phyloP scores from a whole-genome alignment of 2,329 filamentous ascomycete species.

The Podosphaera fusca region DNA sequence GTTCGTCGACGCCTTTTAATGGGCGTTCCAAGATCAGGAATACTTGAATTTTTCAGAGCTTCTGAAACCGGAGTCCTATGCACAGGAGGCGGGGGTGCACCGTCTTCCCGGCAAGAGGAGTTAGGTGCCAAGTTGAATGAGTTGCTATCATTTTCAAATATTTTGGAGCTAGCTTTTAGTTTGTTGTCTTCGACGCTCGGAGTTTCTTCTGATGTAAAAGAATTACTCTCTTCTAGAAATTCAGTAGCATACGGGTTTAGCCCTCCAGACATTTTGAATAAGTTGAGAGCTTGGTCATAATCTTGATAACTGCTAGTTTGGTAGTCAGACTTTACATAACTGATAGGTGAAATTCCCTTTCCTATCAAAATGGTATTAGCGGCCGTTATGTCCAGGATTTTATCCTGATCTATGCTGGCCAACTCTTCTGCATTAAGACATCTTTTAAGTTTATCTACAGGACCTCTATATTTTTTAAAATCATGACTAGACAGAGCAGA shows the following conservation, averaged over 20 bases:
- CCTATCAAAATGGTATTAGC: neutral
- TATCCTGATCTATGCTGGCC: neutral
- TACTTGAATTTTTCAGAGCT: slow-evolving; percentile 16
- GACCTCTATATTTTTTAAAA: neutral
- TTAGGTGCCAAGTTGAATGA: neutral
- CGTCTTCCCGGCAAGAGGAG: slow-evolving; percentile 6
- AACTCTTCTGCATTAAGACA: neutral
- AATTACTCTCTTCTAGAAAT: neutral
- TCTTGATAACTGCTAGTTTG: neutral
- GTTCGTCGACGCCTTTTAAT: slow-evolving; percentile 35
- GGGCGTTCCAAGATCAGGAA: slow-evolving; percentile 10
- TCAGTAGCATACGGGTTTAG: neutral
- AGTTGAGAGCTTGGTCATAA: neutral
- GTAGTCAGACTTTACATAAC: too few relatives aligned
- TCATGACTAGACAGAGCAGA: too few relatives aligned
- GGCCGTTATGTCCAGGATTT: neutral
- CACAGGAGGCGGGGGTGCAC: slow-evolving; percentile 13
- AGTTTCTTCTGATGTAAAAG: neutral
- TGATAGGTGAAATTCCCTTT: neutral
- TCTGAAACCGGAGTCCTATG: slow-evolving; percentile 20
- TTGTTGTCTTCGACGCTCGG: neutral
- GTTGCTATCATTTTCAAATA: neutral
- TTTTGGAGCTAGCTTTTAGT: neutral
- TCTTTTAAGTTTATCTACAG: neutral
- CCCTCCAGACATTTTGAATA: neutral